A percentile compares a stretch with the other conserved stretches of the same genome.
phyloP scores from a whole-genome alignment of 345 rosid genomes.

The Clausena lansium region DNA sequence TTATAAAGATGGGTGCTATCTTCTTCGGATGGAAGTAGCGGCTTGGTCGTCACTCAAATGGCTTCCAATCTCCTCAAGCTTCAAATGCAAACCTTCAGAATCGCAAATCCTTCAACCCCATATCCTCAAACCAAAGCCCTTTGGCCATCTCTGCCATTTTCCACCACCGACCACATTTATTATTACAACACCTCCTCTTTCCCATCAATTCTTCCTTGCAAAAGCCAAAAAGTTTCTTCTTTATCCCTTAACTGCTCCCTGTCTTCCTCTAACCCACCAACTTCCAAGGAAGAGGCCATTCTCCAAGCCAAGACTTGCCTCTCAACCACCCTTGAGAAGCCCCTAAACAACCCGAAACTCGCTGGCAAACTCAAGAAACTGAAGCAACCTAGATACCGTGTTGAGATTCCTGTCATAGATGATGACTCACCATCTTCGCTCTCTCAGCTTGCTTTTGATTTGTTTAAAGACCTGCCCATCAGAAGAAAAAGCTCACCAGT shows the following conservation, averaged over 20 bases:
- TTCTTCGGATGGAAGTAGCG: background rate
- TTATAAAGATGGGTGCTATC: background rate
- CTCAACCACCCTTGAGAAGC: slow-evolving; percentile 60
- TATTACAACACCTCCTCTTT: slow-evolving; percentile 9
- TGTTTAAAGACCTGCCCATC: slow-evolving; percentile 52
- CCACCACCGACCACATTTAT: slow-evolving; percentile 3
- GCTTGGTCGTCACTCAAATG: slow-evolving; percentile 21
- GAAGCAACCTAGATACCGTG: slow-evolving; percentile 70
- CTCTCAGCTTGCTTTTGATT: slow-evolving; percentile 50
- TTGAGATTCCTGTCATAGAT: slow-evolving; percentile 69
- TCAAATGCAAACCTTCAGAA: slow-evolving; percentile 25
- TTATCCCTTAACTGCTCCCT: slow-evolving; percentile 34
- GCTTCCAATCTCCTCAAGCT: slow-evolving; percentile 36
- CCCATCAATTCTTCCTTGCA: slow-evolving; percentile 14
- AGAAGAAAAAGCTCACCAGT: slow-evolving; percentile 54
- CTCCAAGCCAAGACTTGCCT: slow-evolving; percentile 79
- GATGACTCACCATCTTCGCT: slow-evolving; percentile 66
- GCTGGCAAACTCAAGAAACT: slow-evolving; percentile 66
- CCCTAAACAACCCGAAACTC: slow-evolving; percentile 74
- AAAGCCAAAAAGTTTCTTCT: slow-evolving; percentile 21
- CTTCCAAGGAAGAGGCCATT: slow-evolving; percentile 78
- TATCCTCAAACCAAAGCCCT: slow-evolving; percentile 7
- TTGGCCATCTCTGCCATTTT: slow-evolving; percentile 7
- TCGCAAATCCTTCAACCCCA: slow-evolving; percentile 11
- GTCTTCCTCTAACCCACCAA: slow-evolving; percentile 55